Base-by-base conservation (phyloP, 441 rosid species). In the Erodium texanum region DNA sequence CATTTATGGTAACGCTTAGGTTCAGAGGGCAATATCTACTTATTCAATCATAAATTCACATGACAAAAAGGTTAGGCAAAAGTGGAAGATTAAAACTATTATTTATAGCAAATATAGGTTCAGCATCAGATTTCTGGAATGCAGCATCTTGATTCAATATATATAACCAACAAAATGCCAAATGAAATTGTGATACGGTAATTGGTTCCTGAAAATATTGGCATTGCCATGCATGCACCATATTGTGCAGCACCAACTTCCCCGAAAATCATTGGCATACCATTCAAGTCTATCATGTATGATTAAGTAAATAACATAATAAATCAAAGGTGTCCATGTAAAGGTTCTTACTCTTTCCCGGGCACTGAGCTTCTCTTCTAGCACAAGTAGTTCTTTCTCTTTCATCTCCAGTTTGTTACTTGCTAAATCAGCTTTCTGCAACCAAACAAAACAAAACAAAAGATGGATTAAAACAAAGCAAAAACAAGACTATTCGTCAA, bases 301-400 rank as follows among this genome's bases (percentile, higher is more conserved):
- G 23, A 54, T 54, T 18, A 54, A 16, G 22, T 16, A 16, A 52
- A 16, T 7, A 4, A 18, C 7, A 6, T 19, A 54, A 16, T 14
- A 18, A 5, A 19, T 50, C n/a, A 15, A n/a, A 50, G 20, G 15
- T 50, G 3, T 54, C 61, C 34, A 66, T 58, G 22, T 62, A 66
- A 24, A 48, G 50, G 52, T 64, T 71, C 91, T 89, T 76, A 89
- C 97, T 82, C 79, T 82, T 78, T 87, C 95, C 74, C 89, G 84
- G 16, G 71, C 75, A 76, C 73, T 71, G 66, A 93, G 89, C 79
- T 81, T 86, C 70, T 84, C 84, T 83, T 89, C 94, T 80, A 85
- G 74, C 24, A 72, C 80, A 66, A 61, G 68, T 41, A 93, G 79
- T 65, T 82, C 83, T 74, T 82, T 82, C 77, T 87, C 95, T 70